These are phyloP conservation scores for Aspergillus neoniger DNA, from an alignment of 2,329 filamentous ascomycete species.

Conservation along the genomic window DNA sequence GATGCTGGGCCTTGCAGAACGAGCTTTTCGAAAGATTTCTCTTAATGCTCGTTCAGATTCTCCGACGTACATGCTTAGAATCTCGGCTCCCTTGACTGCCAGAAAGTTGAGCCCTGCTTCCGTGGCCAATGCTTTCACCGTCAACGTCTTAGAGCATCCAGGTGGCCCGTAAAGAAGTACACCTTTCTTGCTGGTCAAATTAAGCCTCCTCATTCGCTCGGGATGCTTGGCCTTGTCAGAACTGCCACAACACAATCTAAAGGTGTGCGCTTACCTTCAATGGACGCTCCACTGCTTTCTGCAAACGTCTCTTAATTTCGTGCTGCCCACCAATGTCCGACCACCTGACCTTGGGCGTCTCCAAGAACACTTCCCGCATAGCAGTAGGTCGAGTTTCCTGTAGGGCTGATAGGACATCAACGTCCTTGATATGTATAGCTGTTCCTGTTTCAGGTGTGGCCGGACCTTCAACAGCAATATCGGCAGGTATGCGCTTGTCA, in stretches of 20 bases:
- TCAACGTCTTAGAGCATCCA: conserved; percentile 92
- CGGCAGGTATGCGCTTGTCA: neutral
- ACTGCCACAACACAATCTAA: neutral
- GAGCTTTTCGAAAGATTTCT: conserved; percentile 81
- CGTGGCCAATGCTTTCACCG: conserved; percentile 85
- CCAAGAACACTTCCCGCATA: conserved; percentile 85
- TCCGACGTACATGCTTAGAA: conserved; percentile 95
- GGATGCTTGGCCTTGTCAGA: conserved; percentile 43
- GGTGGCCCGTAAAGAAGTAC: conserved; percentile 89
- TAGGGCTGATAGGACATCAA: conserved; percentile 56
- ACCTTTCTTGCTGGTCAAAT: conserved; percentile 70
- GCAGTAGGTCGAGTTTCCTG: conserved; percentile 74
- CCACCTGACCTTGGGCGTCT: conserved; percentile 85
- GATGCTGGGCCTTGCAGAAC: conserved; percentile 83
- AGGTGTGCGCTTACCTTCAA: conserved; percentile 48
- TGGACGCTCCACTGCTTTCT: conserved; percentile 60
- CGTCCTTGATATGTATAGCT: conserved; percentile 35
- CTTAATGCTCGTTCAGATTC: conserved; percentile 87
- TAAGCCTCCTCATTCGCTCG: conserved; percentile 53
- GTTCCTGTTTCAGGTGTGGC: conserved; percentile 20
- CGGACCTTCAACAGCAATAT: neutral
- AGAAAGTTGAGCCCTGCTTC: conserved; percentile 92
- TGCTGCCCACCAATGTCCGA: conserved; percentile 84
- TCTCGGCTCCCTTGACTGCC: conserved; percentile 87
- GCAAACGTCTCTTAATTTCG: conserved; percentile 68